These are phyloP conservation scores for Pseudocercospora ulei DNA, from an alignment of 2,329 filamentous ascomycete species.

Conservation along the genomic window DNA sequence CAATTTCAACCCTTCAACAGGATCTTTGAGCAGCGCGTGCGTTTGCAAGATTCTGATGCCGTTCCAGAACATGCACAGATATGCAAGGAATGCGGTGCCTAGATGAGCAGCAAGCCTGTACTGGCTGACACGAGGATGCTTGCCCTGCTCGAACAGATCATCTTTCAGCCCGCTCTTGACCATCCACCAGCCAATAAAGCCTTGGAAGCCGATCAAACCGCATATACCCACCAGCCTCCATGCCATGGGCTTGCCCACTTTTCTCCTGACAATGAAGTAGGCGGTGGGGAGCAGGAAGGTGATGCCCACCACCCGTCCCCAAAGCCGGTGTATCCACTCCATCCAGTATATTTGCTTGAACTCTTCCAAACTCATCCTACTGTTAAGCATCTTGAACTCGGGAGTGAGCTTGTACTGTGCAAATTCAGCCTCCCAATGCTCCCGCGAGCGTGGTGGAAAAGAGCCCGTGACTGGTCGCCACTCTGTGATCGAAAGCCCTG, in stretches of 20 bases:
- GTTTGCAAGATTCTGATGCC: conserved; percentile 76
- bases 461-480: conserved; percentile 95
- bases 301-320: conserved; percentile 84
- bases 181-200: conserved; percentile 98
- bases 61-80: conserved; percentile 86
- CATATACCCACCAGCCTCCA: conserved; percentile 71
- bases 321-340: conserved; percentile 95
- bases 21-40: conserved; percentile 58
- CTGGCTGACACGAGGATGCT: conserved; percentile 85
- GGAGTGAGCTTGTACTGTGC: conserved; percentile 83
- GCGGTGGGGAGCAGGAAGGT: conserved; percentile 78
- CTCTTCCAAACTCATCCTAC: conserved; percentile 81
- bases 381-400: conserved; percentile 85
- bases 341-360: conserved; percentile 99
- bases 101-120: conserved; percentile 87
- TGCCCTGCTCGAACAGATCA: conserved; percentile 83
- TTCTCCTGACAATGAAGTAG: conserved; percentile 75
- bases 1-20: conserved; percentile 45
- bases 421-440: conserved; percentile 89
- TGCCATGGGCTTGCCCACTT: conserved; percentile 70
- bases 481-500: conserved; percentile 95
- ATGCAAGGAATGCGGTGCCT: conserved; percentile 82
- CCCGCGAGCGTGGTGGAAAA: conserved; percentile 64
- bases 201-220: conserved; percentile 84
- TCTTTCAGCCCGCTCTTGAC: conserved; percentile 93